These are phyloP conservation scores for Dactylellina sp. DNA, from an alignment of 2,329 filamentous ascomycete genomes.

Conservation along the genomic window DNA sequence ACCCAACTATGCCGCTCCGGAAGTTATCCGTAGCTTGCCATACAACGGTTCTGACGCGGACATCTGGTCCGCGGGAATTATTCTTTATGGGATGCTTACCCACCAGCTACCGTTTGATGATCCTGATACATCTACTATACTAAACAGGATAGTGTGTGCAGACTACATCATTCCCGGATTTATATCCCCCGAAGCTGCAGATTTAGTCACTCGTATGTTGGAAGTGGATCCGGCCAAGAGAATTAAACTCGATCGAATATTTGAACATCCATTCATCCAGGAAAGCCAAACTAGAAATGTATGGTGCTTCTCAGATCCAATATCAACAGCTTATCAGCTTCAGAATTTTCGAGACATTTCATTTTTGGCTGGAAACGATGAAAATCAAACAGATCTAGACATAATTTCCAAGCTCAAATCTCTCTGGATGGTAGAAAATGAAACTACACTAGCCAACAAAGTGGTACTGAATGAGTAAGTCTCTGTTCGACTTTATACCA, in stretches of 20 bases:
- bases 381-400: slow-evolving; percentile 18
- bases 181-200: slow-evolving; percentile 76
- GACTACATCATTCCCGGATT: slow-evolving; percentile 72
- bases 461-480: slow-evolving; percentile 34
- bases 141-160: slow-evolving; percentile 72
- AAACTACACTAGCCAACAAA: slow-evolving; percentile 5
- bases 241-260: slow-evolving; percentile 83
- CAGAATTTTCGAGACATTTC: not conserved
- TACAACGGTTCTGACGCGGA: slow-evolving; percentile 90
- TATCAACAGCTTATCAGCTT: no score
- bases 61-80: slow-evolving; percentile 93
- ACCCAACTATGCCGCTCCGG: slow-evolving; percentile 94
- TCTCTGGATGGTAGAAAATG: slow-evolving; percentile 42
- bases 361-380: not conserved
- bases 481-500: not conserved
- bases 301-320: not conserved
- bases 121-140: slow-evolving; percentile 72
- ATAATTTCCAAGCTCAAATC: slow-evolving; percentile 37
- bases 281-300: not conserved
- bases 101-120: slow-evolving; percentile 86
- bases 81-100: slow-evolving; percentile 87
- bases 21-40: slow-evolving; percentile 79
- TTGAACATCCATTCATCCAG: slow-evolving; percentile 81
- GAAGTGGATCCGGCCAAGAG: slow-evolving; percentile 81
- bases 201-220: slow-evolving; percentile 83